Base-by-base conservation (phyloP, 208 protist species). In the Porcisia hertigi region DNA sequence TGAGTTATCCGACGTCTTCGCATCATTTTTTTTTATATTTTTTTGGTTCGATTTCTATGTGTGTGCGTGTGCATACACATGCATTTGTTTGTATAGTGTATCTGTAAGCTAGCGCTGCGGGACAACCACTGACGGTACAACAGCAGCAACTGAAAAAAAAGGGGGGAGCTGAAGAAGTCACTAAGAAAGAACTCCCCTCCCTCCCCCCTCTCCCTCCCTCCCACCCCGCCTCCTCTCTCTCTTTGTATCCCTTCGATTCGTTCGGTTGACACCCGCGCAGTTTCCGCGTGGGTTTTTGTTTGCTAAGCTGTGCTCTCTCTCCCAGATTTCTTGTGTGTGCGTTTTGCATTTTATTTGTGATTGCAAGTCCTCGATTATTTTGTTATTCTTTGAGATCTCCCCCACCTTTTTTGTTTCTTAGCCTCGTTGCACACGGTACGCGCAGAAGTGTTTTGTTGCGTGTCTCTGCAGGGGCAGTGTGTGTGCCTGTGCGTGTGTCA, bases 381-480 rank as follows among this genome's bases (percentile, higher is more conserved):
- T 3, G 62, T 9, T 66, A 57, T 9, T 55, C 34, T 55, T 49
- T 45, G 39, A 52, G 6, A 34, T 30, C 12, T 3, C 55, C 3
- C 5, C 55, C 12, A 3, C 55, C 6, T 60, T 60, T 5, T 60
- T 8, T 5, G 16, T 5, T 60, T 60, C 12, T 3, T n/a, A 30
- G n/a, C 18, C 18, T 30, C 55, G 25, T 3, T 30, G 55, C 12
- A 30, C 25, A 30, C 25, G 55, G 18, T 11, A 60, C 23, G 23
- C 6, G 55, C 25, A 30, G 12, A 8, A 5, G 55, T 60, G 55
- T 12, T 1, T n/a, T 63, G 62, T 63, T 49, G 39, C 63, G 23
- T 69, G 45, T 23, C 11, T 45, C 43, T 73, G 52, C 62, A 52
- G 69, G 9, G 41, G 55, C 76, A n/a, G n/a, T n/a, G 59, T 67